Percentiles rank a stretch among this genome's conserved stretches.
Conservation (phyloP, 441 rosid genomes). For the Adansonia madagascariensis region DNA sequence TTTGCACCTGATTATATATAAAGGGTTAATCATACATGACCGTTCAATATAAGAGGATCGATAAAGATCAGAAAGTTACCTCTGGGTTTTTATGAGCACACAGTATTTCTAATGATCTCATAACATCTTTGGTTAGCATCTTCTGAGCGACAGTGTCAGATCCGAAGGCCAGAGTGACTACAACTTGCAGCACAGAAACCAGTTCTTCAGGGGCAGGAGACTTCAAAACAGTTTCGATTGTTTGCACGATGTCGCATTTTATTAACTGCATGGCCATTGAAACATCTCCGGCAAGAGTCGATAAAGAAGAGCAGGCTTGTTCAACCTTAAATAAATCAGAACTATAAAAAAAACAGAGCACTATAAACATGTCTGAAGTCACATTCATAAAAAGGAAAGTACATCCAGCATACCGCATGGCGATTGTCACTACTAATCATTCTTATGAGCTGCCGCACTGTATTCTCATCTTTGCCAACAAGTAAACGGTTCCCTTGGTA, state of each 20-base stretch:
- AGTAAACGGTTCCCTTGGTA: constrained; percentile 83
- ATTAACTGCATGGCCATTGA: constrained; percentile 86
- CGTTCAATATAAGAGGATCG: constrained; percentile 25
- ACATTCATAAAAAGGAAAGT: constrained; percentile 20
- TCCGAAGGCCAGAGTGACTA: constrained; percentile 77
- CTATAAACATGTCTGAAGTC: background rate
- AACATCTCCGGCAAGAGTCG: constrained; percentile 87
- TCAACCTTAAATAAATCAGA: constrained; percentile 65
- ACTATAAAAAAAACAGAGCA: constrained; percentile 15
- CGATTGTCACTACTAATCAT: constrained; percentile 93
- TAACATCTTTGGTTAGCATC: constrained; percentile 77
- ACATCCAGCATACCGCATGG: constrained; percentile 69
- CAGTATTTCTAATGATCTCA: constrained; percentile 72
- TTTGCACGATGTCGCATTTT: constrained; percentile 96
- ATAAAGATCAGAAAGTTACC: constrained; percentile 48
- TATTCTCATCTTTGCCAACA: constrained; percentile 96
- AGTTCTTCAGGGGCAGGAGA: constrained; percentile 74
- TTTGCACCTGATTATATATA: constrained; percentile 71
- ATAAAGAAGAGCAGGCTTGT: constrained; percentile 93
- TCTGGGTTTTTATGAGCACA: constrained; percentile 80
- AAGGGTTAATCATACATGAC: constrained; percentile 30
- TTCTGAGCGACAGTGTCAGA: constrained; percentile 87
- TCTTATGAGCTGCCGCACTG: constrained; percentile 90
- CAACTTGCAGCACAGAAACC: constrained; percentile 83
- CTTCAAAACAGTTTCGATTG: constrained; percentile 77